These are phyloP conservation scores for Cyanidium caldarium DNA, from an alignment of 23 red algal species.

Conservation along the genomic window DNA sequence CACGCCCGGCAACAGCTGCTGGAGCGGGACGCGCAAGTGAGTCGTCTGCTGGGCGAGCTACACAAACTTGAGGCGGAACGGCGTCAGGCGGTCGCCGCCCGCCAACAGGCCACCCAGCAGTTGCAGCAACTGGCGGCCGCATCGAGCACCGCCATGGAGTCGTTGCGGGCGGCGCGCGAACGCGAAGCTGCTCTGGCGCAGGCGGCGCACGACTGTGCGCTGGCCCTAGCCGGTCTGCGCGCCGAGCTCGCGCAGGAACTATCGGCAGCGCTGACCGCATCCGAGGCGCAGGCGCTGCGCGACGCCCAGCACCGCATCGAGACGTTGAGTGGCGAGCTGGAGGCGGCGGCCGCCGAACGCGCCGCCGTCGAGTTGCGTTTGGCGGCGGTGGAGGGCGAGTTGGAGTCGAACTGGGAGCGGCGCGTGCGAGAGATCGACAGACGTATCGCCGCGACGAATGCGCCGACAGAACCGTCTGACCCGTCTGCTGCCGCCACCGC, in stretches of 20 bases:
- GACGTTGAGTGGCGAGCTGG: slow-evolving; percentile 7
- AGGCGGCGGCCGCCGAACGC: slow-evolving; percentile 14
- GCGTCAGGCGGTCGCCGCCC: not conserved
- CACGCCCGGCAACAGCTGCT: not conserved
- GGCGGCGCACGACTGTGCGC: not conserved
- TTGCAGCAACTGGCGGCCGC: not conserved
- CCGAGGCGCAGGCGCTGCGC: not conserved
- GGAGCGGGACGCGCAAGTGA: slow-evolving; percentile 1
- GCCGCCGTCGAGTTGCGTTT: slow-evolving; percentile 8
- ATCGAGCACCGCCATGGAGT: not conserved
- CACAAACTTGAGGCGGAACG: slow-evolving; percentile 9
- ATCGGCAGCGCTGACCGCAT: not conserved
- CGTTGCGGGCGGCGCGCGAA: not conserved
- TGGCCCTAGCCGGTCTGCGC: not conserved
- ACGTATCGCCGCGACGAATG: too few species aligned
- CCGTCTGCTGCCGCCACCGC: too few species aligned
- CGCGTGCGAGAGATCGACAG: not conserved
- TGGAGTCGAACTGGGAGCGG: not conserved
- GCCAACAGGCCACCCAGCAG: not conserved
- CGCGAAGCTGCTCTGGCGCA: not conserved
- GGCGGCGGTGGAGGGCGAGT: not conserved
- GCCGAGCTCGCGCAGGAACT: not conserved
- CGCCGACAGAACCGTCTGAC: too few species aligned
- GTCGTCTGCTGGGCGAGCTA: not conserved
- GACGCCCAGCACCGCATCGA: not conserved